A percentile compares a stretch with the other conserved stretches of the same genome.
These are phyloP conservation scores for Fusarium mundagurra DNA, from an alignment of 2,329 filamentous ascomycete genomes.

Conservation along the genomic window DNA sequence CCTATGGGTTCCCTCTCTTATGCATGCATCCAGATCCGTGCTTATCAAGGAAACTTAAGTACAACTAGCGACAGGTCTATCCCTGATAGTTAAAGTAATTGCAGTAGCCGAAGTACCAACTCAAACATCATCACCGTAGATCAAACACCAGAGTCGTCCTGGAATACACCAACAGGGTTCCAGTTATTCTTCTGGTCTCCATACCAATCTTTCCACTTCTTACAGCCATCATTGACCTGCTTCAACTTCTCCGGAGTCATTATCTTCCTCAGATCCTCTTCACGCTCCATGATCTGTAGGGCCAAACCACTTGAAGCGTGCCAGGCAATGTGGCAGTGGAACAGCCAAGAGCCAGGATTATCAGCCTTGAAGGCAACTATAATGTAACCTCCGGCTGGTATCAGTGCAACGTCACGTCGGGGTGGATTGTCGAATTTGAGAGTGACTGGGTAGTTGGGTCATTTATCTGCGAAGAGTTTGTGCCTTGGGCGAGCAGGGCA, in stretches of 20 bases:
- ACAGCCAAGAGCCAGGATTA: constrained; percentile 22
- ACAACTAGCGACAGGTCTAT: not conserved
- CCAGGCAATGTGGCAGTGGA: constrained; percentile 26
- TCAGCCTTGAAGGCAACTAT: constrained; percentile 16
- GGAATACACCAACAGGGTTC: not conserved
- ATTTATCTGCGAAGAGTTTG: not conserved
- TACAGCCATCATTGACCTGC: constrained; percentile 8
- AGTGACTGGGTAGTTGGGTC: not conserved
- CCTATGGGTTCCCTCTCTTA: not conserved
- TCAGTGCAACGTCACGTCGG: constrained; percentile 10
- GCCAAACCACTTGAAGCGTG: constrained; percentile 23
- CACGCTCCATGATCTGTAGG: constrained; percentile 17
- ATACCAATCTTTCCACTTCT: constrained; percentile 25
- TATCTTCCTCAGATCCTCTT: constrained; percentile 12
- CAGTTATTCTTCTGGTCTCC: not conserved
- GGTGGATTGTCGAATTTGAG: constrained; percentile 24
- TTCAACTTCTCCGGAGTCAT: constrained; percentile 4
- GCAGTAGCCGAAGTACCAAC: no score
- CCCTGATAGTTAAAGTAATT: not conserved
- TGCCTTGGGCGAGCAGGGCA: constrained; percentile 13
- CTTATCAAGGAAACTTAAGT: not conserved
- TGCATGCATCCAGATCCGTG: not conserved
- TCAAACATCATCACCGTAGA: no score
- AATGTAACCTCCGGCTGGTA: constrained; percentile 15
- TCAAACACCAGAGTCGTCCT: constrained; percentile 6